Evolutionary conservation across 805 yeast species (phyloP).

Genomic region (Lachancea thermotolerans): DNA sequence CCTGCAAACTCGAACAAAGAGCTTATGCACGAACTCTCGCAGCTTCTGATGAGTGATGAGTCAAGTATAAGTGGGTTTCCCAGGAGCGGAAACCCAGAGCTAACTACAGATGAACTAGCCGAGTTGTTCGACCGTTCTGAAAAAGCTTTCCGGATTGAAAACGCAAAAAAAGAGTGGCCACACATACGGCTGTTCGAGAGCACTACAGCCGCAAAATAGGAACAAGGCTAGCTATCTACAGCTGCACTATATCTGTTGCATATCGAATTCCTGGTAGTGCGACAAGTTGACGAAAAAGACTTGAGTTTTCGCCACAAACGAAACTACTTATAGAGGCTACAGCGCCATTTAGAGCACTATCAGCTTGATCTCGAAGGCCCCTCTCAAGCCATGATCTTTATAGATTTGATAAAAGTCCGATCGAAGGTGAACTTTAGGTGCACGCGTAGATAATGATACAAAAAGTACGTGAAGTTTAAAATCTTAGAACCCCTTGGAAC

Average conservation of each 20-base stretch:
- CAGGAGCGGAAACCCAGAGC: slow-evolving; percentile 21
- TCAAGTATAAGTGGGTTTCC: slow-evolving; percentile 32
- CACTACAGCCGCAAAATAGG: slow-evolving; percentile 17
- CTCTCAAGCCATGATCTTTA: no score
- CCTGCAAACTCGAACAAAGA: slow-evolving; percentile 20
- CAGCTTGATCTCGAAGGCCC: no score
- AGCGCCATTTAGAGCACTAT: no score
- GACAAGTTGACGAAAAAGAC: no score
- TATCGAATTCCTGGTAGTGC: no score
- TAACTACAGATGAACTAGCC: slow-evolving; percentile 38
- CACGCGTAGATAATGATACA: not conserved
- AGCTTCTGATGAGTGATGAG: slow-evolving; percentile 36
- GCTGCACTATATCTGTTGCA: no score
- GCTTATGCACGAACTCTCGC: slow-evolving; percentile 36
- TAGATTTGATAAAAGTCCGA: no score
- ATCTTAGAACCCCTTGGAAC: not conserved
- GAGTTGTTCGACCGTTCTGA: slow-evolving; percentile 46
- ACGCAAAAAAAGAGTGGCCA: slow-evolving; percentile 20
- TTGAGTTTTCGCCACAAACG: no score
- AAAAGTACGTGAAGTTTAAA: not conserved
- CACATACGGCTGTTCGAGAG: slow-evolving; percentile 38
- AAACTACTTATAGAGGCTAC: no score
- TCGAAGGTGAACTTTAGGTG: no score
- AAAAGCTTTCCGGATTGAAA: slow-evolving; percentile 34
- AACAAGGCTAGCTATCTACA: not conserved